Percentiles rank a stretch among this genome's conserved stretches.
Conservation (phyloP, 306 rosid species). For the Rosa multiflora region DNA sequence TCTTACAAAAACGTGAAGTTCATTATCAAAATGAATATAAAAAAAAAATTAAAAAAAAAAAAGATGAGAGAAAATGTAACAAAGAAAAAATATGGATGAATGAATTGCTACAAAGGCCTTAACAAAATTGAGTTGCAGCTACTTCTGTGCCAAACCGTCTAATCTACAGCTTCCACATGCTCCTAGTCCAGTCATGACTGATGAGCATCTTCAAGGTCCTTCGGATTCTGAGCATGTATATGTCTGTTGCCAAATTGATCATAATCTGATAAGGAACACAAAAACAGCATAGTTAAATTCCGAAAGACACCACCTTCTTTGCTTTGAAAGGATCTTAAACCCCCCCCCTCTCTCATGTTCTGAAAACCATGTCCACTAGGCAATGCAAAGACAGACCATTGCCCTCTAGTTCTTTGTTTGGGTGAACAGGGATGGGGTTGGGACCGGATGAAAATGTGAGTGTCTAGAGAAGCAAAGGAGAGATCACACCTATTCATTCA, state of each 20-base stretch:
- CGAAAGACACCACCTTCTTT: neutral
- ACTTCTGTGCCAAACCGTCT: constrained; percentile 41
- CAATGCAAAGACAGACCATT: neutral
- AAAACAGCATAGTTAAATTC: constrained; percentile 13
- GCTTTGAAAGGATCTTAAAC: neutral
- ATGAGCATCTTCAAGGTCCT: constrained; percentile 34
- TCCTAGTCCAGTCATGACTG: constrained; percentile 31
- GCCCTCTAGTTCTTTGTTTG: neutral
- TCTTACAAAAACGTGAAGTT: constrained; percentile 36
- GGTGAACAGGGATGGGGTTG: neutral
- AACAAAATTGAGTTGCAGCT: constrained; percentile 40
- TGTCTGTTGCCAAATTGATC: constrained; percentile 39
- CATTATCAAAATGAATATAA: constrained; percentile 38
- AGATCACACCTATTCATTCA: neutral
- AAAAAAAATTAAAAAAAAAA: constrained; percentile 21
- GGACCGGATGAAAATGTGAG: neutral
- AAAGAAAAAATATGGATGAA: constrained; percentile 45
- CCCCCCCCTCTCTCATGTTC: neutral
- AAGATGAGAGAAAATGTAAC: constrained; percentile 21
- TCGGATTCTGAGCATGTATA: constrained; percentile 49
- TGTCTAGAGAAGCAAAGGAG: neutral
- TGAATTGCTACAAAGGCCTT: constrained; percentile 58
- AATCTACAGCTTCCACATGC: constrained; percentile 62
- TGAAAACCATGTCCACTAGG: neutral
- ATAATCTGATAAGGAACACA: constrained; percentile 40